These are phyloP conservation scores for Cercospora janseana DNA, from an alignment of 2,329 filamentous ascomycete species.

Conservation along the genomic window DNA sequence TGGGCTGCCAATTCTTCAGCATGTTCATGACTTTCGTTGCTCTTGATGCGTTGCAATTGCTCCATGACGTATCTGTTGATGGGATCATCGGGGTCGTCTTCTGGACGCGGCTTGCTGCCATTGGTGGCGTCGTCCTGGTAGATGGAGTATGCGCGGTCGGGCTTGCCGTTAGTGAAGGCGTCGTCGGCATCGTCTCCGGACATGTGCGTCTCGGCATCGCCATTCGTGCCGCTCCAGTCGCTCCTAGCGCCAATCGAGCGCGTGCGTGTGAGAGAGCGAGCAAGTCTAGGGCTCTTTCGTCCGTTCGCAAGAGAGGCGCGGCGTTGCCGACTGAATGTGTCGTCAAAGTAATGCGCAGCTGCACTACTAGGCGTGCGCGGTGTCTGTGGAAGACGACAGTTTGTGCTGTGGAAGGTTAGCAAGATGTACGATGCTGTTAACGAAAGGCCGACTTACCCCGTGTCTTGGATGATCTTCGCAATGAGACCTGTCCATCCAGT, in stretches of 20 bases:
- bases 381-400: slow-evolving; percentile 87
- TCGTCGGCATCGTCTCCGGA: slow-evolving; percentile 40
- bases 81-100: slow-evolving; percentile 53
- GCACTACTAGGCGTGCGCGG: slow-evolving; percentile 80
- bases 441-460: slow-evolving; percentile 64
- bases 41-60: slow-evolving; percentile 71
- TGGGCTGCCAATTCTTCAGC: slow-evolving; percentile 64
- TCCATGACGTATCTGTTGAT: slow-evolving; percentile 79
- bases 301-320: slow-evolving; percentile 45
- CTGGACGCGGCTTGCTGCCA: slow-evolving; percentile 29
- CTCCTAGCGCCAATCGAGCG: slow-evolving; percentile 81
- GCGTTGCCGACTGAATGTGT: slow-evolving; percentile 67
- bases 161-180: slow-evolving; percentile 25
- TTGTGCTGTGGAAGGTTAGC: slow-evolving; percentile 63
- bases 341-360: slow-evolving; percentile 93
- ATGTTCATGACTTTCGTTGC: slow-evolving; percentile 54
- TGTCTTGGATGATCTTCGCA: slow-evolving; percentile 96
- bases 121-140: slow-evolving; percentile 53
- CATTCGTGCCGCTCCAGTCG: slow-evolving; percentile 58
- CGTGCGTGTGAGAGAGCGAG: slow-evolving; percentile 34
- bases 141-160: slow-evolving; percentile 47
- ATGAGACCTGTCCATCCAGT: slow-evolving; percentile 96
- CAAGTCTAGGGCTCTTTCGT: slow-evolving; percentile 64
- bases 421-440: not conserved
- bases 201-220: slow-evolving; percentile 37